phyloP scores from a whole-genome alignment of 2,329 filamentous ascomycete species.

The Emydomyces testavorans region DNA sequence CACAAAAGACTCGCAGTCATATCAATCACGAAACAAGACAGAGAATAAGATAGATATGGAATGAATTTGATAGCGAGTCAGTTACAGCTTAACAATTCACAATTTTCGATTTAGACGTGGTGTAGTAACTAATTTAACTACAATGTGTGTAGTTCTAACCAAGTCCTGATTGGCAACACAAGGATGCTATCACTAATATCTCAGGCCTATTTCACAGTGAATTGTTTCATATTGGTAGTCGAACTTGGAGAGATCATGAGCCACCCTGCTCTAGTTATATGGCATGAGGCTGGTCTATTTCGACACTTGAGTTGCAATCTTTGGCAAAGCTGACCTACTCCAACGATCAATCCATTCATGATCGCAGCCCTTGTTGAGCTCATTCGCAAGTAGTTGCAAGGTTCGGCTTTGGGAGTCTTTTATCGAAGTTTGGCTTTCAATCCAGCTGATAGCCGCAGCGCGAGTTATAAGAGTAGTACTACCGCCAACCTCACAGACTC shows the following conservation, averaged over 20 bases:
- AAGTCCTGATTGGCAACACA: too few species aligned
- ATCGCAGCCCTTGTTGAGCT: constrained; percentile 56
- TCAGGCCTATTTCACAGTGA: background rate
- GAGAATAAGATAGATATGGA: too few species aligned
- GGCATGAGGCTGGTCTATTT: background rate
- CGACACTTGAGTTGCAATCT: constrained; percentile 22
- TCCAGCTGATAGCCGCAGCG: constrained; percentile 63
- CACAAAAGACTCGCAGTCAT: too few species aligned
- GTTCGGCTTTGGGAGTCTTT: constrained; percentile 37
- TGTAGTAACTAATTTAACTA: too few species aligned
- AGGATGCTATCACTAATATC: too few species aligned
- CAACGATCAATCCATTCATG: constrained; percentile 53
- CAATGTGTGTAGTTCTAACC: too few species aligned
- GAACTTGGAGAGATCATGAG: background rate
- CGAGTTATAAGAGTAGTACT: constrained; percentile 72
- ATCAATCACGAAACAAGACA: background rate
- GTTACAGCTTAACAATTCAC: too few species aligned
- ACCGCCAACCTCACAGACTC: constrained; percentile 56
- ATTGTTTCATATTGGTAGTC: background rate
- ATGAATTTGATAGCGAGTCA: too few species aligned
- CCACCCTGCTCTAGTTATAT: background rate
- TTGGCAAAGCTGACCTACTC: constrained; percentile 45
- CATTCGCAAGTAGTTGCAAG: constrained; percentile 46
- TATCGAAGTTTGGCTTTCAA: constrained; percentile 48
- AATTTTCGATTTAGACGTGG: too few species aligned